Conservation (phyloP, 2,329 filamentous ascomycete species). For the Sporothrix dimorphospora region DNA sequence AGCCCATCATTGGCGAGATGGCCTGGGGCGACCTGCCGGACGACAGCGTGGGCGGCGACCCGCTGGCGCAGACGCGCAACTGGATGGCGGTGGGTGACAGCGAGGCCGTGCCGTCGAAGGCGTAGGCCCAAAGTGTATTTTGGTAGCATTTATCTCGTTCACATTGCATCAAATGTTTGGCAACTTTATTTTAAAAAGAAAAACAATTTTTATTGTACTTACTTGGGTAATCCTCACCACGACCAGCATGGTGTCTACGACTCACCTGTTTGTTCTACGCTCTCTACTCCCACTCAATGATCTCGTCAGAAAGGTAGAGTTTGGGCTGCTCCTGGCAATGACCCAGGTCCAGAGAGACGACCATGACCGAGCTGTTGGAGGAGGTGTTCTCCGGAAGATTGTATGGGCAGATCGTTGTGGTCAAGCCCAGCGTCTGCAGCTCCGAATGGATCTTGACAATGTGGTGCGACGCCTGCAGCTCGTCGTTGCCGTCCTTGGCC, state of each 20-base stretch:
- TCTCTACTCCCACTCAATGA: not conserved
- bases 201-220: not conserved
- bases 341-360: not conserved
- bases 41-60: conserved; percentile 16
- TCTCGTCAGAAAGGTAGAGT: not conserved
- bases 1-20: conserved; percentile 17
- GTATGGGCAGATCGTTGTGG: not conserved
- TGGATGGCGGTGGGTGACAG: conserved; percentile 11
- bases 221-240: not conserved
- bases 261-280: not conserved
- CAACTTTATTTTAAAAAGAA: not conserved
- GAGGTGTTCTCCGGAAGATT: not conserved
- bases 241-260: not conserved
- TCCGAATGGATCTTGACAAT: not conserved
- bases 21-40: conserved; percentile 19
- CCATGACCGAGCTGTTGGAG: not conserved
- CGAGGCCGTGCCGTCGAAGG: conserved; percentile 6
- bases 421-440: not conserved
- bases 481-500: not conserved
- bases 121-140: not conserved
- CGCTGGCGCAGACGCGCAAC: conserved; percentile 19
- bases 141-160: not conserved
- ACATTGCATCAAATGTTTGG: not conserved
- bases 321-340: not conserved
- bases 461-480: not conserved